Percentiles rank a stretch among this genome's conserved stretches.
Conservation (phyloP, 2,329 filamentous ascomycete genomes). For the Penicillium sp. region DNA sequence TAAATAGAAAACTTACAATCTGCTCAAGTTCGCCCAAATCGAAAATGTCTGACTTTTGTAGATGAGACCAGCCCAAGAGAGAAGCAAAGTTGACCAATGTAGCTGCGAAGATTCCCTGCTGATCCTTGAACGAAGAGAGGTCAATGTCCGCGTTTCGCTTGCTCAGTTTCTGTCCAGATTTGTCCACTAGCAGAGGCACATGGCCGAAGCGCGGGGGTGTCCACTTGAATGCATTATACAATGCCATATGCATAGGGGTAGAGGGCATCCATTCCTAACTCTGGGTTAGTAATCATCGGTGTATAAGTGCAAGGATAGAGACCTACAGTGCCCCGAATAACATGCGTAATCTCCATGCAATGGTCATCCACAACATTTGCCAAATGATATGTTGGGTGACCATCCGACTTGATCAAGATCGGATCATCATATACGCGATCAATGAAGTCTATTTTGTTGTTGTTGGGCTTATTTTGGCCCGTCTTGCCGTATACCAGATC, state of each 20-base stretch:
- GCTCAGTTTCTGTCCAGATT: constrained; percentile 73
- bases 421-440: constrained; percentile 71
- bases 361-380: constrained; percentile 97
- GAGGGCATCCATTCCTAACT: constrained; percentile 88
- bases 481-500: constrained; percentile 77
- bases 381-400: constrained; percentile 92
- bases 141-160: constrained; percentile 75
- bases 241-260: constrained; percentile 72
- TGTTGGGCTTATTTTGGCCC: constrained; percentile 52
- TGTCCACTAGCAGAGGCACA: constrained; percentile 70
- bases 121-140: constrained; percentile 56
- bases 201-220: constrained; percentile 73
- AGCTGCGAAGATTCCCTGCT: constrained; percentile 61
- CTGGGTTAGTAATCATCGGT: constrained; percentile 1
- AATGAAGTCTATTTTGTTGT: constrained; percentile 45
- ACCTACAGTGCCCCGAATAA: constrained; percentile 78
- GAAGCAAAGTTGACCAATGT: constrained; percentile 78
- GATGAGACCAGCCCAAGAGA: constrained; percentile 79
- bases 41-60: constrained; percentile 67
- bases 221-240: constrained; percentile 81
- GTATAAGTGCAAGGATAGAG: background rate
- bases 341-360: constrained; percentile 91
- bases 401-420: constrained; percentile 87
- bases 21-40: constrained; percentile 68
- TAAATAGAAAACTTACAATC: constrained; percentile 53